These are phyloP conservation scores for Diplotaxis tenuifolia DNA, from an alignment of 345 rosid genomes.

Conservation along the genomic window DNA sequence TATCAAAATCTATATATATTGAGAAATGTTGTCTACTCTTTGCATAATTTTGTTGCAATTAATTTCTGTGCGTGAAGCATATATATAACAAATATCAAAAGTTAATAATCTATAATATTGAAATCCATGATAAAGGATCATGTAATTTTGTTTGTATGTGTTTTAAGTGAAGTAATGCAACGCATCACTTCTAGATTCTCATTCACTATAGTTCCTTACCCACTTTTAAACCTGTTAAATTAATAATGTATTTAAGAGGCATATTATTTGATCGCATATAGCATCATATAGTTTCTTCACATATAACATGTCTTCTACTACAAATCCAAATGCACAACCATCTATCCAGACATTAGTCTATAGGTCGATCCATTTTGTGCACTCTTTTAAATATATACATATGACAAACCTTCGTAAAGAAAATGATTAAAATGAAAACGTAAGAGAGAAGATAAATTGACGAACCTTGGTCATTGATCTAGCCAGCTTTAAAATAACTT, in stretches of 20 bases:
- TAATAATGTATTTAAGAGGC: neutral
- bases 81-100: neutral
- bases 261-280: neutral
- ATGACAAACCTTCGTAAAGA: neutral
- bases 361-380: neutral
- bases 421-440: neutral
- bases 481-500: neutral
- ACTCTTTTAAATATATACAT: neutral
- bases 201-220: neutral
- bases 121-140: neutral
- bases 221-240: neutral
- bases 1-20: neutral
- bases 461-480: slow-evolving; percentile 6
- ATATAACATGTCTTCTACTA: neutral
- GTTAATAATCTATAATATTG: neutral
- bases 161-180: neutral
- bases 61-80: neutral
- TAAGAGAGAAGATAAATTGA: neutral
- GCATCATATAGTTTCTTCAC: neutral
- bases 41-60: neutral
- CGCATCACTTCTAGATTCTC: neutral
- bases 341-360: neutral
- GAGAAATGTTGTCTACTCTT: neutral
- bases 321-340: neutral
- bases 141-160: neutral